These are phyloP conservation scores for Pharus latifolius DNA, from an alignment of 176 grass and related monocot genomes.

Conservation along the genomic window DNA sequence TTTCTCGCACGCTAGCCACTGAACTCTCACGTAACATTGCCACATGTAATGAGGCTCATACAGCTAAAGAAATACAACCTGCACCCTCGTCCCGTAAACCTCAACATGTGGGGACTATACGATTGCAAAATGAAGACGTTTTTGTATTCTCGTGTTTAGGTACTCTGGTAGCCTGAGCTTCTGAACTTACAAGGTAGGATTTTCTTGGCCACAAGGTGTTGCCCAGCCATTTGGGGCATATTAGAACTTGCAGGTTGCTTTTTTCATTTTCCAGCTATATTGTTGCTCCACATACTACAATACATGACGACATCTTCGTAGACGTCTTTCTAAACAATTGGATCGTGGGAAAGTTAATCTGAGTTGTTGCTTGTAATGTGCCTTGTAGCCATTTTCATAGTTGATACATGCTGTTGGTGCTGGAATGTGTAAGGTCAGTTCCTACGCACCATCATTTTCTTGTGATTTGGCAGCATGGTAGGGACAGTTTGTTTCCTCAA, in stretches of 20 bases:
- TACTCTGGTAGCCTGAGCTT: not conserved
- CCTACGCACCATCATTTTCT: not conserved
- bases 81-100: not conserved
- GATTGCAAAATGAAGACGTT: not conserved
- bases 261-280: not conserved
- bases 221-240: not conserved
- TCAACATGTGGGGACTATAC: not conserved
- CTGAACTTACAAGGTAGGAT: not conserved
- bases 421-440: no score
- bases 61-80: not conserved
- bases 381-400: not conserved
- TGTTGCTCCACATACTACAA: not conserved
- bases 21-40: slow-evolving; percentile 8
- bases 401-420: not conserved
- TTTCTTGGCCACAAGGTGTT: not conserved
- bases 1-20: slow-evolving; percentile 50
- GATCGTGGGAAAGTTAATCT: not conserved
- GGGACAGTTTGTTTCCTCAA: no score
- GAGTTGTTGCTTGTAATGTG: not conserved
- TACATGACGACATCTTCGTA: not conserved
- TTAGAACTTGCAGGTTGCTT: not conserved
- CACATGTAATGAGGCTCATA: not conserved
- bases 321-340: not conserved
- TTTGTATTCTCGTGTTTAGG: slow-evolving; percentile 5
- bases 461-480: not conserved